Base-by-base conservation (phyloP, 306 rosid genomes). In the Trifolium fragiferum region DNA sequence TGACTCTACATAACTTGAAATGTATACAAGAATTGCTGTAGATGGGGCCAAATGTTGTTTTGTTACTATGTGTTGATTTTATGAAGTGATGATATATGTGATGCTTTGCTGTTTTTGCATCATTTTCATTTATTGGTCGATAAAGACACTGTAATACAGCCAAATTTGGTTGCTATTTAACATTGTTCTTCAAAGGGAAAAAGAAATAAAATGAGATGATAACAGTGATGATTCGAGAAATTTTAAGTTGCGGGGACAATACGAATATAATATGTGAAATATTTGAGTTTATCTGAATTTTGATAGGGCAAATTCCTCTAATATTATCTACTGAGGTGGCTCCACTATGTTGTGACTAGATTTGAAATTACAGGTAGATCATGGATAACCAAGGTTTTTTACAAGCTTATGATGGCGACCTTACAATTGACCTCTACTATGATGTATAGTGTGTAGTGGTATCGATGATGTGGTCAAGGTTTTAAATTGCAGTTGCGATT, bases 1-100 rank as follows among this genome's bases (percentile, higher is more conserved):
- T 70, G 78, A 84, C 78, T 84, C 82, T 77, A 82, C 82, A 70
- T 76, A 75, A 70, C 79, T 87, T 80, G 50, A 86, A 58, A 75
- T 81, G 76, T 68, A 84, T 70, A 75, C 80, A 79, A 81, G 82
- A 81, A 79, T 73, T 71, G 63, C 64, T 60, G 43, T 72, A 35
- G 68, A 68, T 76, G 82, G 85, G 87, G 75, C 60, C 80, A 58
- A 43, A 68, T 59, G 16, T 68, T 76, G 16, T 75, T 82, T 82
- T 83, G 67, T 79, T 78, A 58, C 69, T 41, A 51, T 79, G 83
- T 70, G 33, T 75, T 70, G 65, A 46, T 81, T 79, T 72, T 70
- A 20, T 77, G 55, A 80, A 80, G 69, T 57, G 66, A 54, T 57
- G 16, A 69, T 30, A 51, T 72, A 68, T 55, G 47, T 43, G 75